Evolutionary conservation across 371 early-diverging fungal genomes (phyloP), one percentile per base, ranked within the genome.

Genomic region (Gilbertella persicaria): DNA sequence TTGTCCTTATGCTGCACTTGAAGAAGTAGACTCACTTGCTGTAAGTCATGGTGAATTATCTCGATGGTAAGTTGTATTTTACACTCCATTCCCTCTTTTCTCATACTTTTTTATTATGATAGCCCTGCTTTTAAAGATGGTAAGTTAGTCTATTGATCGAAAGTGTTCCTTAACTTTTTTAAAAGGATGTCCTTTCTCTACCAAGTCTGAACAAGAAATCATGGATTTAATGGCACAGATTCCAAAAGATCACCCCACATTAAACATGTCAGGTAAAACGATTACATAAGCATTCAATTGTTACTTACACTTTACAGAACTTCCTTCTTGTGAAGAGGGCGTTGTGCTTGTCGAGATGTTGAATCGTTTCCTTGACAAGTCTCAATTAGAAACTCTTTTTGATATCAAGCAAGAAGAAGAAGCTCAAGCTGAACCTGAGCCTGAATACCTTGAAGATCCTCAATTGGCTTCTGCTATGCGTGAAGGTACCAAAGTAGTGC

Each of bases 401-500:
- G 46, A 50, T 24, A 39, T 45, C 12, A 54, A 44, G 2, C 48
- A 55, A 12, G 49, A 43, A 41, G 30, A 19, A 50, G 45, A 44
- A 24, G 39, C 40, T 13, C 33, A 38, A 45, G 53, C 42, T 10
- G 24, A 26, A 16, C 35, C 50, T 8, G 50, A 50, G 28, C 38
- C 53, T 4, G 64, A 63, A n/a, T 45, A 54, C 9, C 57, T 77
- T 3, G 69, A 73, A 33, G 68, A 77, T 29, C 78, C 78, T 39
- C 74, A 78, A 45, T 42, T 79, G 17, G 79, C 79, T 14, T 54
- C 61, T 29, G 70, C 67, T 12, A 75, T 79, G 79, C 68, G 76
- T 29, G 78, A 85, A 69, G 80, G 83, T 10, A 85, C 85, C 51
- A 81, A 77, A 61, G 74, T 55, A 48, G 71, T 80, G 23, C 85